phyloP scores from a whole-genome alignment of 139 green algal species.

The Raphidocelis subcapitata region DNA sequence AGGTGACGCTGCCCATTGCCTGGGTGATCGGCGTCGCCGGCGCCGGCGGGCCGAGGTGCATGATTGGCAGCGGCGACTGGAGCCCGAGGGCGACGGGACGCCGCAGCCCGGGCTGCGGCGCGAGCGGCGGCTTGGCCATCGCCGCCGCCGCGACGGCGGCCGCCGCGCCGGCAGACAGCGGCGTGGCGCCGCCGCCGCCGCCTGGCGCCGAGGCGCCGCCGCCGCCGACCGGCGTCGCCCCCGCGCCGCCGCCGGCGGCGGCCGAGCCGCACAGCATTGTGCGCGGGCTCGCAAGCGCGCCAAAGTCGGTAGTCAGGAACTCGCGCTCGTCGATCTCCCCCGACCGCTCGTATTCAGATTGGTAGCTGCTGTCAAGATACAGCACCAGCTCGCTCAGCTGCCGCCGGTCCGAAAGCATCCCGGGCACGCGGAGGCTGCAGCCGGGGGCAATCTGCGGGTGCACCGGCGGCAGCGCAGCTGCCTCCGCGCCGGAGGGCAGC shows the following conservation, averaged over 20 bases:
- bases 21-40: constrained; percentile 49
- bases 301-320: constrained; percentile 45
- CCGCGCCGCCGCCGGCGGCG: too few species aligned
- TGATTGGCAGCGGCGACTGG: constrained; percentile 45
- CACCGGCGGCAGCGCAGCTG: too few species aligned
- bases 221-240: background rate
- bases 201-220: background rate
- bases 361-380: constrained; percentile 14
- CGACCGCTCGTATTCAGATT: background rate
- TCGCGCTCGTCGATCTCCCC: constrained; percentile 51
- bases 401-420: background rate
- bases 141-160: background rate
- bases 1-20: constrained; percentile 45
- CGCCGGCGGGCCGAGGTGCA: constrained; percentile 21
- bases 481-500: too few species aligned
- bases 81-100: constrained; percentile 5
- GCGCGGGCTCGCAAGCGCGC: constrained; percentile 33
- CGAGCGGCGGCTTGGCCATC: constrained; percentile 13
- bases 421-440: background rate
- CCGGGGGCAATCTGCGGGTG: too few species aligned
- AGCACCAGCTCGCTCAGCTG: constrained; percentile 25
- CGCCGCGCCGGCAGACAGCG: background rate
- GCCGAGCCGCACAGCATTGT: background rate
- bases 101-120: background rate
- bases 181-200: background rate